These are phyloP conservation scores for Agaricus blazei DNA, from an alignment of 768 basidiomycete genomes.

Conservation along the genomic window DNA sequence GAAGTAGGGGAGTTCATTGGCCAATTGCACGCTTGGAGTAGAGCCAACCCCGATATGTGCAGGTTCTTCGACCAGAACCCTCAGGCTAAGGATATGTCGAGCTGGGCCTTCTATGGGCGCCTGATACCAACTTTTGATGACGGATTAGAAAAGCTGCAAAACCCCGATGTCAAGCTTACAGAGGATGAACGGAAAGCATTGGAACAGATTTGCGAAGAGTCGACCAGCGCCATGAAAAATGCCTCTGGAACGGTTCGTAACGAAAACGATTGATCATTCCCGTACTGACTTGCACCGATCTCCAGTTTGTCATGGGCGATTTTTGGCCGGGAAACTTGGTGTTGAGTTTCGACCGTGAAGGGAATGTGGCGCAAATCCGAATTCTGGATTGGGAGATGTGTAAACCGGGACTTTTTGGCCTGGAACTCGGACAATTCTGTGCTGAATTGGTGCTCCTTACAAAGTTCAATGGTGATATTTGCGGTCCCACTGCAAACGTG, in stretches of 20 bases:
- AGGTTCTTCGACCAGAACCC: slow-evolving; percentile 33
- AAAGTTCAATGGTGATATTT: slow-evolving; percentile 36
- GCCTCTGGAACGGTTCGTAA: slow-evolving; percentile 24
- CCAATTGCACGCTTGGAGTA: slow-evolving; percentile 45
- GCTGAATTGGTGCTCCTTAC: slow-evolving; percentile 52
- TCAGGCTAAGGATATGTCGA: slow-evolving; percentile 35
- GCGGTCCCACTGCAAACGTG: slow-evolving; percentile 27
- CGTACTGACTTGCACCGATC: background rate
- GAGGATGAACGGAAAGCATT: slow-evolving; percentile 27
- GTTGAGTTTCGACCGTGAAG: slow-evolving; percentile 29
- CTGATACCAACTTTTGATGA: slow-evolving; percentile 35
- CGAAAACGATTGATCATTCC: background rate
- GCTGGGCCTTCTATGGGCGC: slow-evolving; percentile 38
- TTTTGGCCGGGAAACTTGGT: slow-evolving; percentile 72
- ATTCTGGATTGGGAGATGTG: slow-evolving; percentile 66
- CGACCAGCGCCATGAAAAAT: slow-evolving; percentile 18
- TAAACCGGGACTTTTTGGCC: slow-evolving; percentile 49
- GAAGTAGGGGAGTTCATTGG: slow-evolving; percentile 54
- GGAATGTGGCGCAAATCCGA: slow-evolving; percentile 33
- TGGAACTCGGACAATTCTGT: slow-evolving; percentile 61
- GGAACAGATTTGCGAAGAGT: slow-evolving; percentile 19
- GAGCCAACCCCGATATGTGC: slow-evolving; percentile 20
- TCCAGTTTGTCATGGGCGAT: slow-evolving; percentile 58
- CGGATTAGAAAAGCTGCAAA: slow-evolving; percentile 27
- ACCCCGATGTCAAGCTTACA: slow-evolving; percentile 37